Evolutionary conservation across 257 asterid species (phyloP).

Genomic region (Voacanga thouarsii): DNA sequence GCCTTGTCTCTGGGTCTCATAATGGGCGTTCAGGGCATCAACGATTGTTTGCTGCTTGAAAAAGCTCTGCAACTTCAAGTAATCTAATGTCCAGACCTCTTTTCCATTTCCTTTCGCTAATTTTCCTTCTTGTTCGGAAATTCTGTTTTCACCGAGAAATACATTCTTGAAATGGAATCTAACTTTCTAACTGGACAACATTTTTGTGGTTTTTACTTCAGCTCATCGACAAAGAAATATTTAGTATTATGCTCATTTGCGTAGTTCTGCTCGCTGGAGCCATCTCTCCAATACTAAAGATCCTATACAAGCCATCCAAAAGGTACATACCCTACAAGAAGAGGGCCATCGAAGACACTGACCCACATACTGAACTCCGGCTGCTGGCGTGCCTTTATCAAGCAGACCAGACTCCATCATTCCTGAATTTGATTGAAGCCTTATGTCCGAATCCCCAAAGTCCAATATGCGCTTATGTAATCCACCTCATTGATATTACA

Average conservation of each 20-base stretch:
- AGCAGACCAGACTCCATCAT: slow-evolving; percentile 30
- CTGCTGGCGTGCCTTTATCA: slow-evolving; percentile 35
- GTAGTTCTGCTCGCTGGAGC: slow-evolving; percentile 24
- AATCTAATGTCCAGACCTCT: not conserved
- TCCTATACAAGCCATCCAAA: slow-evolving; percentile 33
- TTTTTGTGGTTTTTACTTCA: slow-evolving; percentile 15
- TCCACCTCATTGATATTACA: slow-evolving; percentile 37
- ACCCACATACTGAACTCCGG: slow-evolving; percentile 29
- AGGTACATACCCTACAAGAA: slow-evolving; percentile 17
- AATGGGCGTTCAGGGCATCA: slow-evolving; percentile 43
- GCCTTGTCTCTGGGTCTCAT: slow-evolving; percentile 35
- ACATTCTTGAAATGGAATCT: not conserved
- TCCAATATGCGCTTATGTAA: slow-evolving; percentile 28
- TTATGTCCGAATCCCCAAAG: slow-evolving; percentile 23
- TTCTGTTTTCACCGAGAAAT: not conserved
- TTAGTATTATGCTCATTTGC: slow-evolving; percentile 30
- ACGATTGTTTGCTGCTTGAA: slow-evolving; percentile 33
- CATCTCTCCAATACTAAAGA: slow-evolving; percentile 30
- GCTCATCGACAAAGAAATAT: slow-evolving; percentile 33
- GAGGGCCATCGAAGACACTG: slow-evolving; percentile 26
- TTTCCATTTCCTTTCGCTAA: not conserved
- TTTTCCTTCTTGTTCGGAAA: not conserved
- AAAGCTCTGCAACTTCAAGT: slow-evolving; percentile 29
- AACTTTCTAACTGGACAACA: too few relatives aligned
- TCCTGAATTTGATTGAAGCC: slow-evolving; percentile 32